Evolutionary conservation across 192 early-diverging fungal species (phyloP), one percentile per base, ranked within the genome.

Genomic region (Haplosporangium gracile): DNA sequence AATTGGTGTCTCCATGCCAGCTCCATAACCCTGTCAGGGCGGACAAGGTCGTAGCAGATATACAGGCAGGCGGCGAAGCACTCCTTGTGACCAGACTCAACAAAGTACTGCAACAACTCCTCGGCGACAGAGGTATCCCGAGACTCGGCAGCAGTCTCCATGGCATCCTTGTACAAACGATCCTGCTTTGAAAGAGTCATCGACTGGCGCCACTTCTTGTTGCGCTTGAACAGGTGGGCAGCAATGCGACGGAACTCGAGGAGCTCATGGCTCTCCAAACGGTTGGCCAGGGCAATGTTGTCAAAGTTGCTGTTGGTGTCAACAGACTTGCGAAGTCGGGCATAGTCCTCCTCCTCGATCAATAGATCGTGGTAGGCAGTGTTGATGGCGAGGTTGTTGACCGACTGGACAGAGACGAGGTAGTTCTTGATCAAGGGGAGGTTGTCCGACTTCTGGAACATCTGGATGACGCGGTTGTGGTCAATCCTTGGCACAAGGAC

Each of bases 361-460:
- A 98, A 91, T 72, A 99, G 88, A 73, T 99, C 99, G 84, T 99
- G 98, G 92, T 96, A 97, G 4, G 97, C 97, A 70, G 92, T 94
- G 92, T 99, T 99, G 80, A 99, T 97, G 2, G 97, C 93, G 88
- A 94, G 91, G 92, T 98, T 99, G 91, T 99, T 99, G 76, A 94
- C 92, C 85, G 94, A 81, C 87, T 99, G 97, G 26, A 99, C 97
- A 26, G 97, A 92, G 45, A 99, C 94, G 83, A 99, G 90, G 89
- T 99, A 99, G 74, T 95, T 94, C 85, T 98, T 98, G 92, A 99
- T 97, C 80, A 99, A 90, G 8, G 99, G 99, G 72, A 99, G 89
- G 91, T 99, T 98, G 88, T 99, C 97, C 6, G 97, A 96, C 91
- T 99, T 99, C 88, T 96, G 93, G 94, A 99, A 99, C 93, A 99